Base-by-base conservation (phyloP, 1,139 yeast species). In the Magnusiomyces ingens region DNA sequence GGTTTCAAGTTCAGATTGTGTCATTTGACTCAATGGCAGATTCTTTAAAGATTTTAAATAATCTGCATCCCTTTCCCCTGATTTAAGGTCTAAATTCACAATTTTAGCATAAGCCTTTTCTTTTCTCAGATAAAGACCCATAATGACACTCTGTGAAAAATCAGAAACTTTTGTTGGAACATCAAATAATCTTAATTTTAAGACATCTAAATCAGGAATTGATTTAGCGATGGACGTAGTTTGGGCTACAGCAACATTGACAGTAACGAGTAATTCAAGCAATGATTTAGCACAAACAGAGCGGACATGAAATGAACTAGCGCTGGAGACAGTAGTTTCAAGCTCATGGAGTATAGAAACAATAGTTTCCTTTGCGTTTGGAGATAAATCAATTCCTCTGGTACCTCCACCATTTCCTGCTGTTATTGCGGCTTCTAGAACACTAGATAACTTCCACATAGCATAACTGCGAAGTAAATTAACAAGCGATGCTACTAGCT, bases 401-500 rank as follows among this genome's bases (percentile, higher is more conserved):
- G 47, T 11, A 12, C 22, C 13, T 4, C 13, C 18, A 15, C 36
- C 45, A 43, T 17, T n/a, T 11, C 50, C 53, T 45, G 45, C 52
- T 15, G 21, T 38, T 10, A 45, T 45, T 12, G 56, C 54, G 17
- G 49, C 50, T 19, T 45, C 51, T 11, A 53, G 45, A 10, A 58
- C 55, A 26, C 55, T 51, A 15, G 60, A 58, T 21, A 60, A 48
- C 45, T 60, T 61, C 60, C 62, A 61, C 43, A 62, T 57, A 32
- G 57, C 53, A 46, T 60, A 60, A 47, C 57, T 59, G 17, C 63
- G 57, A 4, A 62, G 51, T 8, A 61, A 18, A 36, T 53, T 57
- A n/a, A 58, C 45, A 11, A 52, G 45, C 2, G 55, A 49, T 13
- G 32, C 40, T 2, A 53, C 55, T 17, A 59, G 50, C 12, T 52